These are phyloP conservation scores for Mortierella sp. DNA, from an alignment of 371 early-diverging fungal genomes.

Conservation along the genomic window DNA sequence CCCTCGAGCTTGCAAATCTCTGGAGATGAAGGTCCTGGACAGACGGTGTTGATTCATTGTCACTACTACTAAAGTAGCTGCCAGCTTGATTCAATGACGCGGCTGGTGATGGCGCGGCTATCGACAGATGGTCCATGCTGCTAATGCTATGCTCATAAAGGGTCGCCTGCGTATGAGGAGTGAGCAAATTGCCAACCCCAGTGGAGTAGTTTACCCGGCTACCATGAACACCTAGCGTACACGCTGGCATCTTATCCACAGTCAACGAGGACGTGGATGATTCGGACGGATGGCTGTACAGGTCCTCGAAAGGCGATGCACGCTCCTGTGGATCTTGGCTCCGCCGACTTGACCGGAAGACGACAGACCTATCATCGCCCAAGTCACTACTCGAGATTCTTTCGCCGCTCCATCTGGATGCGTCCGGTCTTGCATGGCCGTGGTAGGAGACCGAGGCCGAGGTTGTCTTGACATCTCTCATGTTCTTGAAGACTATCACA, in stretches of 20 bases:
- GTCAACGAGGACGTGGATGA: slow-evolving; percentile 35
- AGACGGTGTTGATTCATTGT: slow-evolving; percentile 28
- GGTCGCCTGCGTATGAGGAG: slow-evolving; percentile 26
- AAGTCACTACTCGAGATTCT: slow-evolving; percentile 42
- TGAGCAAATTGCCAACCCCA: slow-evolving; percentile 27
- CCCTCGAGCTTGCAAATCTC: background rate
- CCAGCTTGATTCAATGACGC: slow-evolving; percentile 20
- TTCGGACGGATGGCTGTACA: slow-evolving; percentile 18
- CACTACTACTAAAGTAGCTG: slow-evolving; percentile 40
- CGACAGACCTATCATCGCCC: slow-evolving; percentile 15
- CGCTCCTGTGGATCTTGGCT: slow-evolving; percentile 4
- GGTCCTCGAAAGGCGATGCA: background rate
- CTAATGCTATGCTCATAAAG: slow-evolving; percentile 37
- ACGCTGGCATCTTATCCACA: slow-evolving; percentile 7
- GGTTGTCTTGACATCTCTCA: slow-evolving; percentile 30
- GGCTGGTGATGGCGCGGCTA: slow-evolving; percentile 17
- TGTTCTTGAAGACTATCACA: slow-evolving; percentile 48
- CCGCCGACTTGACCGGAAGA: background rate
- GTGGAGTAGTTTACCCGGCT: background rate
- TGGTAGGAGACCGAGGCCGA: slow-evolving; percentile 26
- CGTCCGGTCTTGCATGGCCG: slow-evolving; percentile 35
- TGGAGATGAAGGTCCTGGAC: background rate
- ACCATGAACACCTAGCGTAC: background rate
- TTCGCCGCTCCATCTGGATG: slow-evolving; percentile 46
- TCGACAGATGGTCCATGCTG: slow-evolving; percentile 34